A percentile compares a stretch with the other conserved stretches of the same genome.
phyloP scores from a whole-genome alignment of 352 stramenopile species.

The Phytophthora europaea region DNA sequence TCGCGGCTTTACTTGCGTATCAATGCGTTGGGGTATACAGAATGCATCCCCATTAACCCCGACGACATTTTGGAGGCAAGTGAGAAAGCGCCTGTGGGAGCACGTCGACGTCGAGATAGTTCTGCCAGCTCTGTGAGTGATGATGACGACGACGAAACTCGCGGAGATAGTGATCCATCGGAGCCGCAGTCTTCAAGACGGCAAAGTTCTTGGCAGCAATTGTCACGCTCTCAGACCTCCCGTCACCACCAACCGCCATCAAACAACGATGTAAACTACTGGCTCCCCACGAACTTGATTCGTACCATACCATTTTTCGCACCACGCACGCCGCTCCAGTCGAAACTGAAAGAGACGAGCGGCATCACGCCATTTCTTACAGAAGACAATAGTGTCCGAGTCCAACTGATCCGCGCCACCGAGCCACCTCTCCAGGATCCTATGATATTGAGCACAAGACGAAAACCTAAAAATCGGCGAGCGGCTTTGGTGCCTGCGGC shows the following conservation, averaged over 20 bases:
- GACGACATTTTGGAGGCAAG: constrained; percentile 61
- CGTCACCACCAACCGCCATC: background rate
- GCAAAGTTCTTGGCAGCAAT: constrained; percentile 6
- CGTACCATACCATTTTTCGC: constrained; percentile 83
- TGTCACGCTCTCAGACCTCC: constrained; percentile 14
- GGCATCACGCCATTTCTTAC: constrained; percentile 71
- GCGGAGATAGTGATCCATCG: constrained; percentile 24
- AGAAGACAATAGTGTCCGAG: constrained; percentile 77
- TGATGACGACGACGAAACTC: constrained; percentile 42
- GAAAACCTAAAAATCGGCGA: constrained; percentile 48
- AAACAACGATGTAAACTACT: constrained; percentile 66
- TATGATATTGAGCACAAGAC: constrained; percentile 22
- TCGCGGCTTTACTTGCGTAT: constrained; percentile 82
- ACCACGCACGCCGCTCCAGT: constrained; percentile 73
- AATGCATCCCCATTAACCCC: constrained; percentile 77
- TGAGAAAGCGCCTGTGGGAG: constrained; percentile 58
- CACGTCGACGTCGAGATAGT: constrained; percentile 49
- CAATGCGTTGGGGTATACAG: constrained; percentile 74
- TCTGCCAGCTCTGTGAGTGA: constrained; percentile 31
- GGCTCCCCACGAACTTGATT: constrained; percentile 80
- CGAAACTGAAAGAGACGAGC: constrained; percentile 83
- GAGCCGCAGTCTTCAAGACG: constrained; percentile 17
- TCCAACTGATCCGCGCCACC: constrained; percentile 81
- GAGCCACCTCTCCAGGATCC: constrained; percentile 79
- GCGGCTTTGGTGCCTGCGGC: constrained; percentile 46